Evolutionary conservation across 1,284 basidiomycete genomes (phyloP), one percentile per base, ranked within the genome.

Genomic region (Ganoderma multipileum): DNA sequence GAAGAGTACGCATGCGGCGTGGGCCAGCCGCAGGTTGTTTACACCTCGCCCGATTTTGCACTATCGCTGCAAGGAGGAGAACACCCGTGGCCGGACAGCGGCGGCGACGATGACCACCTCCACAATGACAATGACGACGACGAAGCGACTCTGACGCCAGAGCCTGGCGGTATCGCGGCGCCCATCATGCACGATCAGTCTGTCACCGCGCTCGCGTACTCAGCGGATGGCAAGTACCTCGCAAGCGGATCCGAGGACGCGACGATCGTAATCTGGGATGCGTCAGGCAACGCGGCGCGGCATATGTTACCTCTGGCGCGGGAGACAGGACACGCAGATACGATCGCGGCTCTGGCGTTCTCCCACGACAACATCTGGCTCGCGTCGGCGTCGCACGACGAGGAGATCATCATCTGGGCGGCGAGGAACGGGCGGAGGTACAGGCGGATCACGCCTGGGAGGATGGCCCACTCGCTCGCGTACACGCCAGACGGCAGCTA

Each of bases 401-500:
- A 59, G 26, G 18, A 23, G 4, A 30, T 72, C 63, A 57, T 66
- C 30, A 8, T 74, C 3, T 73, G 64, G 70, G 28, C 41, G 14
- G 42, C 68, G 16, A 38, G 57, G 1, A 64, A 18, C 4, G 66
- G 68, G 2, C n/a, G 50, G 1, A 18, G 41, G 30, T 36, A 42
- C 30, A 39, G 18, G 14, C 59, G 68, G 3, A 20, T 66, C 11
- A 55, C 12, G 69, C 67, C 5, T 64, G 59, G 9, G 62, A 39
- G n/a, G n/a, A n/a, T n/a, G n/a, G 65, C 76, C 16, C 71, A 68
- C 52, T 63, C 68, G 14, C 69, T 76, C 60, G 73, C 70, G 3
- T 77, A 61, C 63, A 76, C 77, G 3, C 74, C 76, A 2, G 74
- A 78, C 64, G 75, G 73, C 4, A 54, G 33, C n/a, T 60, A 64